These are phyloP conservation scores for Tulasnella sp. DNA, from an alignment of 768 basidiomycete genomes.

Conservation along the genomic window DNA sequence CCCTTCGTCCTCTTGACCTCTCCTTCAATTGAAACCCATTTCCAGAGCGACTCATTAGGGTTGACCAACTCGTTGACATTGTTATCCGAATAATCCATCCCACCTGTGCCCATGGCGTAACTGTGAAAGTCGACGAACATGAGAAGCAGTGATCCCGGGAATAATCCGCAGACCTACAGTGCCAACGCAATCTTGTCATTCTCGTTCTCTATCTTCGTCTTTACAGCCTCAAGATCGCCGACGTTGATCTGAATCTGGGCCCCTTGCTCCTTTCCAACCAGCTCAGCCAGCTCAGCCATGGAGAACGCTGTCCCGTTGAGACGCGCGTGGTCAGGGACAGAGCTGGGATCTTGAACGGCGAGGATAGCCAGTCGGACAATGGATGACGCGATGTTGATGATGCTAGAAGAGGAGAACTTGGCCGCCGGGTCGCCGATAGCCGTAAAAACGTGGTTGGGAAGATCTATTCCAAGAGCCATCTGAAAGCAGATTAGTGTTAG, in stretches of 20 bases:
- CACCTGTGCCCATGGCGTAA: background rate
- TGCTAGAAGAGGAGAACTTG: background rate
- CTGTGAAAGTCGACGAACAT: background rate
- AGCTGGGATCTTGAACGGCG: constrained; percentile 7
- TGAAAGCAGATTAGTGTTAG: background rate
- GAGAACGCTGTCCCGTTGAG: background rate
- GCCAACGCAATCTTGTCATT: background rate
- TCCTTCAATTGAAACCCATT: background rate
- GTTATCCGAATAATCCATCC: background rate
- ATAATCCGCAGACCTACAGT: background rate
- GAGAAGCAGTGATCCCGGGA: background rate
- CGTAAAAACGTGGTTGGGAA: background rate
- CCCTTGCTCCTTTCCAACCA: constrained; percentile 3
- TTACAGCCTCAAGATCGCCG: background rate
- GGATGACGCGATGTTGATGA: background rate
- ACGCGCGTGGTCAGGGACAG: constrained; percentile 10
- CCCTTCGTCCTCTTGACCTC: background rate
- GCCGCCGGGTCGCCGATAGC: background rate
- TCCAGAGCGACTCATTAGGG: background rate
- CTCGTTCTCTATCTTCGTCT: background rate
- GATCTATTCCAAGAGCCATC: constrained; percentile 4
- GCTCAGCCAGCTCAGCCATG: background rate
- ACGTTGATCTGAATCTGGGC: background rate
- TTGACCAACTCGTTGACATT: constrained; percentile 12
- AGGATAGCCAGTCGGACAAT: constrained; percentile 4